These are phyloP conservation scores for Canavalia ensiformis DNA, from an alignment of 306 rosid genomes.

Conservation along the genomic window DNA sequence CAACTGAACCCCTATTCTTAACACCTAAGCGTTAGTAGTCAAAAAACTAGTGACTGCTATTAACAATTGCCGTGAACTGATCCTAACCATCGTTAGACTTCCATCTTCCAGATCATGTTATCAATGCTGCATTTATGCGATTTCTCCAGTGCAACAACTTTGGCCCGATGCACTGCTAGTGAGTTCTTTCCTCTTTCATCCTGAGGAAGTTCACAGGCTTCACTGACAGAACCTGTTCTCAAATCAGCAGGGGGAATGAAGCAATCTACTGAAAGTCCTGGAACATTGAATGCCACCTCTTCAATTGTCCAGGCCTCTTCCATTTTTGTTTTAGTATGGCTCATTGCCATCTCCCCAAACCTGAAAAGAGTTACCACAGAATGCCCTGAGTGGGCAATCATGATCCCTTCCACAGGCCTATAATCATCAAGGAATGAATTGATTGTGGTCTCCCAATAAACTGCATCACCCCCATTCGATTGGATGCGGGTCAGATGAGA, in stretches of 20 bases:
- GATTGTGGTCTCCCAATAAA: slow-evolving; percentile 98
- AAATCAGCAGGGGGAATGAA: slow-evolving; percentile 98
- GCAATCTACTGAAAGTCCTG: slow-evolving; percentile 91
- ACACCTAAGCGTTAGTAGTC: slow-evolving; percentile 75
- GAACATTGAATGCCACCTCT: slow-evolving; percentile 96
- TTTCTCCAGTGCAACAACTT: slow-evolving; percentile 87
- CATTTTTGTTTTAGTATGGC: slow-evolving; percentile 96
- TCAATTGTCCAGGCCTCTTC: slow-evolving; percentile 99
- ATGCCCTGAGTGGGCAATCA: slow-evolving; percentile 97
- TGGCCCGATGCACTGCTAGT: slow-evolving; percentile 66
- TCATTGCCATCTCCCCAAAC: slow-evolving; percentile 99
- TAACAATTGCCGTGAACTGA: slow-evolving; percentile 76
- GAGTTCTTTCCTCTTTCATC: slow-evolving; percentile 78
- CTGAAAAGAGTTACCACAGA: slow-evolving; percentile 94
- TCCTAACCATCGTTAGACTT: slow-evolving; percentile 60
- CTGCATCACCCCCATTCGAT: slow-evolving; percentile 86
- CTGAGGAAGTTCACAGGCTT: slow-evolving; percentile 82
- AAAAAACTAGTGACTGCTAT: slow-evolving; percentile 75
- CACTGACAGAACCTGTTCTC: slow-evolving; percentile 74
- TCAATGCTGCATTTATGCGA: slow-evolving; percentile 62
- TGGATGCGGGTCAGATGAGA: slow-evolving; percentile 97
- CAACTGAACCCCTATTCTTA: slow-evolving; percentile 63
- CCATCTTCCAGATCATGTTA: slow-evolving; percentile 85
- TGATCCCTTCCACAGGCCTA: slow-evolving; percentile 95
- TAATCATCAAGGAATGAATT: slow-evolving; percentile 95